Evolutionary conservation across 371 early-diverging fungal species (phyloP).

Genomic region (Globomyces sp.): DNA sequence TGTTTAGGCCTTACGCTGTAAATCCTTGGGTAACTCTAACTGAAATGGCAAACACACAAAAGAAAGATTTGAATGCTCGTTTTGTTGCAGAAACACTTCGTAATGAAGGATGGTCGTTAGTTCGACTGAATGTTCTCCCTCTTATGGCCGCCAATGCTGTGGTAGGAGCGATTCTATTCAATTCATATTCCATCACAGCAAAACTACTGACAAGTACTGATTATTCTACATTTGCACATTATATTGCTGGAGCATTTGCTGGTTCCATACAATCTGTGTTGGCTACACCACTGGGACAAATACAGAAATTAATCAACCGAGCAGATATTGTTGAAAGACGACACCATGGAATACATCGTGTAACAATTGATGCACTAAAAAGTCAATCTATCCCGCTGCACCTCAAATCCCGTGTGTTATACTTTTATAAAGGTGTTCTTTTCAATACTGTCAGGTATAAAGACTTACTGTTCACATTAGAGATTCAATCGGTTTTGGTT

Average conservation of each 20-base stretch:
- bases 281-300: slow-evolving; percentile 41
- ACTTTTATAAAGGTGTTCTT: slow-evolving; percentile 2
- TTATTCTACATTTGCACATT: slow-evolving; percentile 16
- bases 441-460: too few relatives aligned
- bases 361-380: slow-evolving; percentile 14
- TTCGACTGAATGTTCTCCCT: slow-evolving; percentile 38
- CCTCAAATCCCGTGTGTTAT: background rate
- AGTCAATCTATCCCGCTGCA: slow-evolving; percentile 2
- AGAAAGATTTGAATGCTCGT: slow-evolving; percentile 16
- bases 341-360: slow-evolving; percentile 28
- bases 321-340: slow-evolving; percentile 26
- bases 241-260: slow-evolving; percentile 33
- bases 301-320: slow-evolving; percentile 28
- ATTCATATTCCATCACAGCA: slow-evolving; percentile 33
- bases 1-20: slow-evolving; percentile 40
- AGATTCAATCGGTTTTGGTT: slow-evolving; percentile 39
- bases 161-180: slow-evolving; percentile 47
- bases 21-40: slow-evolving; percentile 43
- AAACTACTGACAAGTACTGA: slow-evolving; percentile 19
- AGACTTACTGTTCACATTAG: slow-evolving; percentile 12
- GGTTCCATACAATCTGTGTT: slow-evolving; percentile 40
- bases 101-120: slow-evolving; percentile 31
- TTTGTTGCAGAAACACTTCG: slow-evolving; percentile 28
- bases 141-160: slow-evolving; percentile 39
- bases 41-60: slow-evolving; percentile 35